Base-by-base conservation (phyloP, 345 rosid genomes). In the Hirschfeldia incana region DNA sequence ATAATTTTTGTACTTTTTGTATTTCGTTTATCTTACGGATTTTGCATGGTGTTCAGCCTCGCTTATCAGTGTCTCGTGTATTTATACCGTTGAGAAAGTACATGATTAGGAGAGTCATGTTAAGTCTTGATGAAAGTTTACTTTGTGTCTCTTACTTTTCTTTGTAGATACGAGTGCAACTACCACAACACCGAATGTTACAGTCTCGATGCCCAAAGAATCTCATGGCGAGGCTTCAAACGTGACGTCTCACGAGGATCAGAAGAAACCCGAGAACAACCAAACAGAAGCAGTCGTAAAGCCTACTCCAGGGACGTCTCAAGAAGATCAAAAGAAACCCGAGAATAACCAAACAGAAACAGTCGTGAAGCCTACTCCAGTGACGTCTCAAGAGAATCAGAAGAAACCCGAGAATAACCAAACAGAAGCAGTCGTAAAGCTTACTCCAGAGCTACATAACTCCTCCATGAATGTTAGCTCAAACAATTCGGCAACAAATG, bases 101-200 rank as follows among this genome's bases (percentile, higher is more conserved):
- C 66, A 68, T 69, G 37, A 37, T 63, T 74, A 69, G 62, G 36
- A 69, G 70, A 69, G 62, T 69, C 67, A 7, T 16, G 16, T 69
- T 13, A 65, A 27, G 61, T 55, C 64, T 49, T 44, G 72, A 55
- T 73, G 76, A 68, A 69, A 72, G 58, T 72, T 69, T n/a, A 58
- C 70, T 64, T 77, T 58, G 61, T 30, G 66, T 63, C 72, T 58
- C 70, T 32, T 65, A 16, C 78, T 82, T 70, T 49, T 81, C 53
- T 71, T 66, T 84, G 84, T 83, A 90, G 99, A 87, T 77, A 70
- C 29, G 64, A 77, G 89, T 70, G 78, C 80, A 80, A 84, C 82
- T 71, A 49, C 86, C 26, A 82, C 87, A 75, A 79, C 77, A 77
- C 77, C 87, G 62, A 88, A 88, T 76, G 76, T 58, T 73, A 75